A percentile compares a stretch with the other conserved stretches of the same genome.
Evolutionary conservation across 2,329 filamentous ascomycete species (phyloP).

Genomic region (Diaporthe amygdali): DNA sequence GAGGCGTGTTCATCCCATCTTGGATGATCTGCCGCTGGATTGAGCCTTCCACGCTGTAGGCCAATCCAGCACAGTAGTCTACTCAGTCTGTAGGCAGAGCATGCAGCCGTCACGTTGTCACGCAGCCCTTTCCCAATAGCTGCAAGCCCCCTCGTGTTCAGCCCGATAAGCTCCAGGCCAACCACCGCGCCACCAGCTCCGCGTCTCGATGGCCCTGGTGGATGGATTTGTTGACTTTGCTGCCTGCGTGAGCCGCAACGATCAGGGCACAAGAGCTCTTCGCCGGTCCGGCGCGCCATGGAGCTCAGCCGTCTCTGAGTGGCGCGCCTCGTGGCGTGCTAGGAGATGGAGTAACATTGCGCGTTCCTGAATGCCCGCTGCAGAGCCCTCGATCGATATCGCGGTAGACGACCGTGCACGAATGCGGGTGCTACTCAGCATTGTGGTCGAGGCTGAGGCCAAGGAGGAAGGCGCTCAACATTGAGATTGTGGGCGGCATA

Average conservation of each 20-base stretch:
- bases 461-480: background rate
- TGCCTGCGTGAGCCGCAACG: background rate
- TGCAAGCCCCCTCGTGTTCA: background rate
- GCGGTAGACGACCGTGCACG: background rate
- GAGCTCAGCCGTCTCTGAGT: background rate
- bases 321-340: background rate
- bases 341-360: background rate
- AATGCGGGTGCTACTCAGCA: background rate
- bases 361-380: background rate
- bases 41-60: background rate
- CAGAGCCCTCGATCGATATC: background rate
- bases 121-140: background rate
- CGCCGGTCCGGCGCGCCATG: background rate
- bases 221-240: background rate
- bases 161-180: background rate
- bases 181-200: background rate
- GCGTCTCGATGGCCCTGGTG: background rate
- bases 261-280: background rate
- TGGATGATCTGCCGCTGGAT: background rate
- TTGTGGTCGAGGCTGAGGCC: background rate
- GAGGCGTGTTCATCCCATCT: background rate
- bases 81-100: background rate
- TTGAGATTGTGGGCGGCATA: background rate
- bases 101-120: slow-evolving; percentile 2
- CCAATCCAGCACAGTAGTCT: background rate